Base-by-base conservation (phyloP, 2,329 filamentous ascomycete genomes). In the Pseudodiploospora longispora region DNA sequence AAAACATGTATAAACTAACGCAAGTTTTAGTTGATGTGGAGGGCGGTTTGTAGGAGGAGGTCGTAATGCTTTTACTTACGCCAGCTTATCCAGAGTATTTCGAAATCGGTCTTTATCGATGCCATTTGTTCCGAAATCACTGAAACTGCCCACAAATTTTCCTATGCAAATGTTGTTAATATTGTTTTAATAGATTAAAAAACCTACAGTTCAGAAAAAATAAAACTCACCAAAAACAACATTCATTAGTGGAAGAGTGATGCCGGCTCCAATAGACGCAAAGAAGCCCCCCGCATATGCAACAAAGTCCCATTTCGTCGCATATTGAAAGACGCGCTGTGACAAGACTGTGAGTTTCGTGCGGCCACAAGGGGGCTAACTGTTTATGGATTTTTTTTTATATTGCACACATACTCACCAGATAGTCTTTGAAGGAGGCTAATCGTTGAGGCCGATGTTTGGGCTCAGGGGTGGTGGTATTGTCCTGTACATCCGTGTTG, bases 1-100 rank as follows among this genome's bases (percentile, higher is more conserved):
- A 78, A 43, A 88, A 75, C 54, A 88, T 80, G 60, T 82, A 86
- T 0, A 89, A 64, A 2, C 76, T 79, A 47, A 19, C 19, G 28
- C 6, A 5, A 19, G 31, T 4, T 8, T 48, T 12, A 36, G 36
- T 40, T 9, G 32, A 34, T 9, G 32, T 12, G 9, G 27, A 29
- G 5, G 30, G 4, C 27, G 46, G 19, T 43, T 41, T 31, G 8
- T 12, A 33, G 27, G 29, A 35, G 9, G 4, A 27, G n/a, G 29
- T 10, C 4, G 27, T 30, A 6, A 30, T 30, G 29, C 9, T 30
- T 19, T 19, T 27, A 52, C 68, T 54, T 55, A 73, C 60, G 75
- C 61, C 47, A 75, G 65, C 39, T 53, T 62, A 51, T 77, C 69
- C 30, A 77, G 52, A 8, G 52, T 53, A 3, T 51, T 47, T 12